Percentiles rank a stretch among this genome's conserved stretches.
These are phyloP conservation scores for Diaporthe sp. DNA, from an alignment of 2,329 filamentous ascomycete genomes.

Conservation along the genomic window DNA sequence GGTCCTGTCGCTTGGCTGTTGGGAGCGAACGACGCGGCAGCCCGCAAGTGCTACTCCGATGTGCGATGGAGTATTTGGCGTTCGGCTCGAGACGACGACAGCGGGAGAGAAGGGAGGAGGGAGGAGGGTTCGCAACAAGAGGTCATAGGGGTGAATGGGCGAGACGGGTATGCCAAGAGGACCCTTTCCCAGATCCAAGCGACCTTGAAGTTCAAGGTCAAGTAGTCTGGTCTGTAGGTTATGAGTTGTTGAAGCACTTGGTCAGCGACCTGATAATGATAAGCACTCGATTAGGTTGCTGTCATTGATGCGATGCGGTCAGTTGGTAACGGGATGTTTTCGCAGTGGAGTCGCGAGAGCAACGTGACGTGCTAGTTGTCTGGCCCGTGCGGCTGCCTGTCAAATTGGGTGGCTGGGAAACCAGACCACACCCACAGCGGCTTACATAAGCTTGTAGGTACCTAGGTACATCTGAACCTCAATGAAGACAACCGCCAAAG, in stretches of 20 bases:
- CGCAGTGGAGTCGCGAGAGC: not conserved
- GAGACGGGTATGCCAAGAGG: not conserved
- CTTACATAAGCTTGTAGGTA: not conserved
- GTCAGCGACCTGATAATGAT: conserved; percentile 14
- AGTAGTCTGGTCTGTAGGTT: not conserved
- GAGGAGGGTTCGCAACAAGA: not conserved
- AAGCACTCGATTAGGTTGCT: conserved; percentile 7
- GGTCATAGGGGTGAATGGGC: not conserved
- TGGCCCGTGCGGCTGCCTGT: conserved; percentile 4
- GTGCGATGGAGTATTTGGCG: conserved; percentile 21
- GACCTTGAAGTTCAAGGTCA: not conserved
- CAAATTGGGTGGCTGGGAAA: conserved; percentile 22
- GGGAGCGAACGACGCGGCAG: conserved; percentile 8
- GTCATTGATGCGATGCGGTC: conserved; percentile 4
- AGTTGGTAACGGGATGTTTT: not conserved
- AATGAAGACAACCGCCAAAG: not conserved
- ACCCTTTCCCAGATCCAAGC: not conserved
- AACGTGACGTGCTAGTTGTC: not conserved
- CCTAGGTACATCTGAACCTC: not conserved
- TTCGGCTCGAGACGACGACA: not conserved
- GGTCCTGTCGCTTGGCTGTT: not conserved
- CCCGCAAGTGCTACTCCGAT: conserved; percentile 3
- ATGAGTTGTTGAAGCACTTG: not conserved
- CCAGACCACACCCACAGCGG: not conserved
- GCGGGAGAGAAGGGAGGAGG: not conserved